Base-by-base conservation (phyloP, 805 yeast species). In the Candida fluviatilis region DNA sequence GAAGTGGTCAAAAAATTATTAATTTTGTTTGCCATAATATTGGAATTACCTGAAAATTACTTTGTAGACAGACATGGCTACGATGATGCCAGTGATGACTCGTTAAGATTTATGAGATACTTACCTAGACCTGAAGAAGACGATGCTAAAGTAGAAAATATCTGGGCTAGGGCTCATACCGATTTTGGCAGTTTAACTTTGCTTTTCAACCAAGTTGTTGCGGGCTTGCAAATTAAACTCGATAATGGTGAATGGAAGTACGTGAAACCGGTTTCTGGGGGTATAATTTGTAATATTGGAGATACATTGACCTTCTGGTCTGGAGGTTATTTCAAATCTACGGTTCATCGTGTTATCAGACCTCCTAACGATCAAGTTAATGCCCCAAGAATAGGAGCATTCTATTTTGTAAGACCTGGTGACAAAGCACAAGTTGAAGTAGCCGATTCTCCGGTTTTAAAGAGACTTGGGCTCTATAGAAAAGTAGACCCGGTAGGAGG, bases 151-250 rank as follows among this genome's bases (percentile, higher is more conserved):
- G 57, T 61, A 1, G 57, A 58, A 31, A 53, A 57, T 35, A 52
- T 48, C 12, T 62, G 66, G 64, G 51, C 62, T 1, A 39, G 64
- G 28, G 66, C 60, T 2, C 68, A 62, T 43, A 61, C 68, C 4
- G 68, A 62, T 40, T 57, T 61, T 39, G 68, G 66, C 3, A 53
- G 58, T n/a, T 49, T 62, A 34, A 61, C 68, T 4, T 49, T 62
- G 15, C 45, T 62, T 15, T 61, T 48, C 48, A 58, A 59, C 40
- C 68, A 62, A 42, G 56, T 57, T 4, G 66, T 62, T 4, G 63
- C 63, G 2, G 66, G 65, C 3, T 51, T 62, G 18, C 68, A 62
- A 36, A 57, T 61, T 29, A 57, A 54, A 38, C 38, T 52, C 15
- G 36, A 45, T 21, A 43, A 50, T 27, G 68, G 65, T 1, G 42